These are phyloP conservation scores for Aspergillus spinulosporus DNA, from an alignment of 2,329 filamentous ascomycete genomes.

Conservation along the genomic window DNA sequence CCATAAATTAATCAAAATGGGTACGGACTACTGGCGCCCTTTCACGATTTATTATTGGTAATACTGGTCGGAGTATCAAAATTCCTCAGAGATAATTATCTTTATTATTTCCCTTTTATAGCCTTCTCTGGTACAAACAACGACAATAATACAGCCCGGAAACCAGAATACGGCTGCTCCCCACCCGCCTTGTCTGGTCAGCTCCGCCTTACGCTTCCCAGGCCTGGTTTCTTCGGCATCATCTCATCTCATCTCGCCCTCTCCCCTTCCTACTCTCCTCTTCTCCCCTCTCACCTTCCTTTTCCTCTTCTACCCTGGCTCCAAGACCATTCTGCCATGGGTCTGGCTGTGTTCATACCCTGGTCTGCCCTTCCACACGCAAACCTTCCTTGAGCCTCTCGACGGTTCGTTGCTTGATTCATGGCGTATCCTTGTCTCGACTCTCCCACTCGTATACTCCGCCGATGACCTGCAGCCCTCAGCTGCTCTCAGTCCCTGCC, in stretches of 20 bases:
- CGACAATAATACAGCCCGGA: constrained; percentile 11
- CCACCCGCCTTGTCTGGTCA: constrained; percentile 20
- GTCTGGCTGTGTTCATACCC: constrained; percentile 19
- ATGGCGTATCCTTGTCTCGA: constrained; percentile 37
- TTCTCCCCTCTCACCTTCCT: constrained; percentile 16
- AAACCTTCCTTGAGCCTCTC: constrained; percentile 18
- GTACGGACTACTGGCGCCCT: background rate
- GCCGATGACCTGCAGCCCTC: constrained; percentile 41
- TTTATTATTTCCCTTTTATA: constrained; percentile 13
- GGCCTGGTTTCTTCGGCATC: constrained; percentile 28
- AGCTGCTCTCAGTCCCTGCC: constrained; percentile 37
- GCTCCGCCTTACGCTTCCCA: constrained; percentile 25
- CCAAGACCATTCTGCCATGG: constrained; percentile 22
- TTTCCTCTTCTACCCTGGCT: constrained; percentile 11
- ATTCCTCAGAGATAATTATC: constrained; percentile 3
- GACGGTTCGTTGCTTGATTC: constrained; percentile 27
- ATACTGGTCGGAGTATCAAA: constrained; percentile 12
- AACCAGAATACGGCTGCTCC: constrained; percentile 13
- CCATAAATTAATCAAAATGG: background rate
- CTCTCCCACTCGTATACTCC: constrained; percentile 35
- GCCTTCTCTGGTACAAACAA: constrained; percentile 19
- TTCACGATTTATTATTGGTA: constrained; percentile 13
- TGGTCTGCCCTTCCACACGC: constrained; percentile 23
- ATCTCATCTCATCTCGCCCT: constrained; percentile 28
- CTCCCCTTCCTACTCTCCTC: constrained; percentile 19